phyloP scores from a whole-genome alignment of 73 alveolate species.

The Diophrys sp. region DNA sequence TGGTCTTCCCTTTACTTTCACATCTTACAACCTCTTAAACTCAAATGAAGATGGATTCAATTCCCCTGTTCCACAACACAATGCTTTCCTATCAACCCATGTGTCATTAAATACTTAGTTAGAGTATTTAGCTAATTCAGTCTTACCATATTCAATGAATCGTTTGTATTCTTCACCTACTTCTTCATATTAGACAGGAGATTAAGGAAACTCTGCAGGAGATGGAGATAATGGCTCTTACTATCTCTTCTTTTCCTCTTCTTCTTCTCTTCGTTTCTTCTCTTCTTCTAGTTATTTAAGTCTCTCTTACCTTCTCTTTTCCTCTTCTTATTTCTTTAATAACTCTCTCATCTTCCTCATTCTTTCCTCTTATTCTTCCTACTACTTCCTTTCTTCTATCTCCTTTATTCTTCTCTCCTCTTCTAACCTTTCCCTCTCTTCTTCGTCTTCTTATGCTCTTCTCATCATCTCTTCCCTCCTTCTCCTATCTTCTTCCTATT shows the following conservation, averaged over 20 bases:
- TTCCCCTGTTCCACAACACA: not conserved
- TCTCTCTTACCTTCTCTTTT: not conserved
- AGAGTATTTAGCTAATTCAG: not conserved
- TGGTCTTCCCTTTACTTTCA: not conserved
- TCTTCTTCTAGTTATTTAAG: not conserved
- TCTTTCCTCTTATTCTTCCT: constrained; percentile 7
- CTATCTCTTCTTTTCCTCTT: constrained; percentile 4
- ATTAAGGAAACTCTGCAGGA: constrained; percentile 4
- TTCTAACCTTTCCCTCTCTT: constrained; percentile 21
- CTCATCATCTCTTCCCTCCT: constrained; percentile 10
- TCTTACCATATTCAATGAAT: not conserved
- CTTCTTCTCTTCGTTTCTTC: constrained; percentile 8
- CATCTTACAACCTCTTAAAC: not conserved
- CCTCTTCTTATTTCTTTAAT: constrained; percentile 34
- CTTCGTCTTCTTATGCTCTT: constrained; percentile 26
- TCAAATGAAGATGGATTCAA: not conserved
- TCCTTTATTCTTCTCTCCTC: constrained; percentile 32
- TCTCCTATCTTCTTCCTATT: constrained; percentile 35
- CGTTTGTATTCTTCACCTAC: not conserved
- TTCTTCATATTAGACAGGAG: constrained; percentile 14
- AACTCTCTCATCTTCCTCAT: constrained; percentile 8
- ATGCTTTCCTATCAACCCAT: not conserved
- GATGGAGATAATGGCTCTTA: constrained; percentile 26
- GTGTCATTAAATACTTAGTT: not conserved
- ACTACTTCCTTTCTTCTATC: constrained; percentile 15